These are phyloP conservation scores for Hypoxylon sp. DNA, from an alignment of 2,329 filamentous ascomycete species.

Conservation along the genomic window DNA sequence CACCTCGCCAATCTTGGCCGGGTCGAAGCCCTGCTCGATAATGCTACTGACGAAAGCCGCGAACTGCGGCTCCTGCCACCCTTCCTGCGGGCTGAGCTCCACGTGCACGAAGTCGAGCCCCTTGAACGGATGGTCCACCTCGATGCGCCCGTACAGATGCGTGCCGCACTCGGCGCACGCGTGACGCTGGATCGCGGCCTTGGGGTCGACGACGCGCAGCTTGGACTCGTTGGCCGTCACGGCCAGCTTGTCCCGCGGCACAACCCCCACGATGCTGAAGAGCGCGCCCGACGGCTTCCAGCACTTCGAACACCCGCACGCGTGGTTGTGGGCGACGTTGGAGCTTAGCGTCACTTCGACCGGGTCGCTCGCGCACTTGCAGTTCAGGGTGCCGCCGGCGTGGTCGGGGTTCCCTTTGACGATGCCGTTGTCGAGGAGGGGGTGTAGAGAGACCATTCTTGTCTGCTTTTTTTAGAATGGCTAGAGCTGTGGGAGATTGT, in stretches of 20 bases:
- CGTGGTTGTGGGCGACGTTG: conserved; percentile 78
- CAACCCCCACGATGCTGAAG: conserved; percentile 75
- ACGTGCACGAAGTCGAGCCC: conserved; percentile 78
- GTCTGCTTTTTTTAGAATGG: conserved; percentile 6
- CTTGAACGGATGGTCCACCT: conserved; percentile 75
- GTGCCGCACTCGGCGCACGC: conserved; percentile 74
- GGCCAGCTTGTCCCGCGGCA: conserved; percentile 67
- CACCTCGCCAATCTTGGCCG: conserved; percentile 68
- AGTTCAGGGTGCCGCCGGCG: conserved; percentile 72
- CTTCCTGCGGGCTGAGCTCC: conserved; percentile 65
- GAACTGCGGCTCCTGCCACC: conserved; percentile 81
- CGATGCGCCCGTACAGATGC: conserved; percentile 76
- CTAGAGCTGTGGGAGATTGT: background rate
- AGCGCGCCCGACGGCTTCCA: conserved; percentile 76
- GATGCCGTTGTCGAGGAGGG: conserved; percentile 73
- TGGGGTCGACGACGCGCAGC: conserved; percentile 68
- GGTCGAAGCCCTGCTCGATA: conserved; percentile 76
- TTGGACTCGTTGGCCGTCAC: conserved; percentile 73
- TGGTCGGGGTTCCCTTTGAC: conserved; percentile 68
- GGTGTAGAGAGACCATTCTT: conserved; percentile 66
- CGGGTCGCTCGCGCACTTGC: conserved; percentile 69
- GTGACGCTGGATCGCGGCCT: conserved; percentile 72
- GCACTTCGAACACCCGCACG: conserved; percentile 80
- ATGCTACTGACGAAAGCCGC: conserved; percentile 77
- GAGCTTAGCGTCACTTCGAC: conserved; percentile 71